These are phyloP conservation scores for Yamadazyma pseudoaaseri DNA, from an alignment of 1,139 yeast species.

Conservation along the genomic window DNA sequence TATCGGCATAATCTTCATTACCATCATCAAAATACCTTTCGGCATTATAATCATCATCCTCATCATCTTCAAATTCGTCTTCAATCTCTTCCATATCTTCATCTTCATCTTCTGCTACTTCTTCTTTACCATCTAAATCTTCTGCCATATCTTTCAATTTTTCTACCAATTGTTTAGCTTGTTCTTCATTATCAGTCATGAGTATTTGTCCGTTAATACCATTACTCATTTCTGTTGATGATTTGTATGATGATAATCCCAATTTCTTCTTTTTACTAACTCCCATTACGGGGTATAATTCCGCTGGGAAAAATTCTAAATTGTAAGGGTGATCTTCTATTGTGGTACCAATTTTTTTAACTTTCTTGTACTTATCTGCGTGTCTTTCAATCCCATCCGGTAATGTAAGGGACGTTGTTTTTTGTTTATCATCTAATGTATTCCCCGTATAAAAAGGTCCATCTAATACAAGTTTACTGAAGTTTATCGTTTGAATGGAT, in stretches of 20 bases:
- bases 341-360: constrained; percentile 72
- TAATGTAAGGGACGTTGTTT: constrained; percentile 15
- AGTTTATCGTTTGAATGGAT: constrained; percentile 63
- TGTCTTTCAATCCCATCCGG: constrained; percentile 68
- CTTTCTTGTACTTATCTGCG: constrained; percentile 71
- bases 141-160: constrained; percentile 62
- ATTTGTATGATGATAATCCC: constrained; percentile 49
- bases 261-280: constrained; percentile 54
- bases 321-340: constrained; percentile 82
- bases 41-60: constrained; percentile 62
- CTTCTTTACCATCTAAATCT: constrained; percentile 46
- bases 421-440: constrained; percentile 24
- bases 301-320: constrained; percentile 72
- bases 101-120: constrained; percentile 40
- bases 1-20: constrained; percentile 75
- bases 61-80: constrained; percentile 64
- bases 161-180: constrained; percentile 39
- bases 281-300: constrained; percentile 75
- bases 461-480: constrained; percentile 57
- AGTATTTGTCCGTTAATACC: constrained; percentile 6
- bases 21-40: constrained; percentile 64
- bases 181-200: constrained; percentile 19
- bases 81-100: constrained; percentile 44
- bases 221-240: constrained; percentile 44
- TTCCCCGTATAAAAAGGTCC: constrained; percentile 81